Evolutionary conservation across 73 alveolate species (phyloP).

Genomic region (Paramecium biaurelia): DNA sequence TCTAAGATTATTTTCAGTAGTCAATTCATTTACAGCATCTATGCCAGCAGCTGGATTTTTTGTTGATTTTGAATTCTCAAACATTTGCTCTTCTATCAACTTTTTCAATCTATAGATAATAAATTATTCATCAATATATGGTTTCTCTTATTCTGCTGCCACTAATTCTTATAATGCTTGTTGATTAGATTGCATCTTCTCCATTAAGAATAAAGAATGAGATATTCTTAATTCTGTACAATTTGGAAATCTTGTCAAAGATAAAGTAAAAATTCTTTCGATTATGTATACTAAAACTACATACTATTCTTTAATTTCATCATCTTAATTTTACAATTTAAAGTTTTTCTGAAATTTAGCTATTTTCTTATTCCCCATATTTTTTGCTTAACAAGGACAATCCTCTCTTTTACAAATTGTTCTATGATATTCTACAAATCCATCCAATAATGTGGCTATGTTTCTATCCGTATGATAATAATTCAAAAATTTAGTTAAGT

Average conservation of each 20-base stretch:
- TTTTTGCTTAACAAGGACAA: conserved; percentile 63
- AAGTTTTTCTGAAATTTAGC: conserved; percentile 37
- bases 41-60: conserved; percentile 22
- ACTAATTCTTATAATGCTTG: conserved; percentile 52
- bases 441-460: conserved; percentile 63
- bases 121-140: conserved; percentile 60
- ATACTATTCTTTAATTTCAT: conserved; percentile 56
- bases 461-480: conserved; percentile 59
- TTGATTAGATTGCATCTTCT: conserved; percentile 51
- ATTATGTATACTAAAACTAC: conserved; percentile 61
- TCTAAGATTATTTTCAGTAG: conserved; percentile 21
- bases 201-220: conserved; percentile 55
- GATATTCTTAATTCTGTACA: conserved; percentile 55
- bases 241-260: conserved; percentile 58
- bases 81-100: conserved; percentile 58
- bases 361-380: conserved; percentile 56
- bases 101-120: conserved; percentile 55
- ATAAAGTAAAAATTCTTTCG: conserved; percentile 57
- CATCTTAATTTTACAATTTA: conserved; percentile 27
- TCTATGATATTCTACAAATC: conserved; percentile 65
- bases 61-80: conserved; percentile 36
- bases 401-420: conserved; percentile 65
- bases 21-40: conserved; percentile 44
- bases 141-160: conserved; percentile 58
- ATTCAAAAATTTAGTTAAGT: conserved; percentile 56